Conservation (phyloP, 192 early-diverging fungal genomes). For the Coemansia asiatica region DNA sequence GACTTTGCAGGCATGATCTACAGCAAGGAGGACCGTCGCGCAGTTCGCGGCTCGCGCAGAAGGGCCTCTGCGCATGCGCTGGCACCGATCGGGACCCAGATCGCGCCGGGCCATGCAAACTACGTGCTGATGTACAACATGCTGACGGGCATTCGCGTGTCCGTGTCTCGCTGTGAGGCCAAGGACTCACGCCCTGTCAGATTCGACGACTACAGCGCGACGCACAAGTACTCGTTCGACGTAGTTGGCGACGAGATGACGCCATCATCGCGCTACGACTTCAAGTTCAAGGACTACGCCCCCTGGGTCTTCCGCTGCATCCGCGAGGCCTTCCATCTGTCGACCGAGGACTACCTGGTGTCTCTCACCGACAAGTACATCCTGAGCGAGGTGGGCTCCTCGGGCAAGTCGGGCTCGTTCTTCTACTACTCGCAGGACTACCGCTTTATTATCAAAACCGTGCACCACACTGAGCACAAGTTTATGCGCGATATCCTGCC, state of each 20-base stretch:
- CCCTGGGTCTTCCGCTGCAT: slow-evolving; percentile 95
- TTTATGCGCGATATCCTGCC: slow-evolving; percentile 85
- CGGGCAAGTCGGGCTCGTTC: slow-evolving; percentile 95
- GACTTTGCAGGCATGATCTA: slow-evolving; percentile 31
- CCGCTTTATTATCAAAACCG: slow-evolving; percentile 98
- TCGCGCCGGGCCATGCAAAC: slow-evolving; percentile 92
- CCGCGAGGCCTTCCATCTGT: slow-evolving; percentile 83
- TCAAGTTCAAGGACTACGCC: slow-evolving; percentile 99
- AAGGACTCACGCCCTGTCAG: slow-evolving; percentile 74
- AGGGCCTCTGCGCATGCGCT: slow-evolving; percentile 30
- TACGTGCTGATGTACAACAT: slow-evolving; percentile 99
- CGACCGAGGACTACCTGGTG: slow-evolving; percentile 89
- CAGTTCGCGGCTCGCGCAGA: slow-evolving; percentile 38
- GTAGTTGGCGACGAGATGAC: slow-evolving; percentile 93
- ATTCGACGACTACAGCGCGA: slow-evolving; percentile 78
- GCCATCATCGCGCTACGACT: slow-evolving; percentile 93
- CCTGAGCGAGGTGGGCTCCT: slow-evolving; percentile 88
- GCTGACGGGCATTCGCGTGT: slow-evolving; percentile 93
- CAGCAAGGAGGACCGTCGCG: slow-evolving; percentile 36
- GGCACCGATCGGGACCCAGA: slow-evolving; percentile 70
- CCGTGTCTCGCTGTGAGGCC: slow-evolving; percentile 82
- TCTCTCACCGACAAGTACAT: slow-evolving; percentile 97
- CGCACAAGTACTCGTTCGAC: slow-evolving; percentile 96
- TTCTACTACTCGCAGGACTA: slow-evolving; percentile 99
- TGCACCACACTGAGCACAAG: slow-evolving; percentile 92